phyloP scores from a whole-genome alignment of 129 eudicot species.

The Glebionis coronaria region DNA sequence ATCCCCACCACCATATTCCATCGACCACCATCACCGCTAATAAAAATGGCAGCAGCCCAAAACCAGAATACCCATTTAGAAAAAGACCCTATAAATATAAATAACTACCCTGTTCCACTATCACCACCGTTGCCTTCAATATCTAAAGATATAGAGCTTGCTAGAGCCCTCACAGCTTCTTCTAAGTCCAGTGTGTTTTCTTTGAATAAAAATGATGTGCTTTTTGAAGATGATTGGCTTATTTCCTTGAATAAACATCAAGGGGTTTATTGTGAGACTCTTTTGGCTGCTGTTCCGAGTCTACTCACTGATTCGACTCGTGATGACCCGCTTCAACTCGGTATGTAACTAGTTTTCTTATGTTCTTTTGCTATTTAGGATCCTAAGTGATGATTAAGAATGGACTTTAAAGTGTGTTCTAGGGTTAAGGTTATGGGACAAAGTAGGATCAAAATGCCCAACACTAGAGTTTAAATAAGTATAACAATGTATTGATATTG shows the following conservation, averaged over 20 bases:
- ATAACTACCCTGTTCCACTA: slow-evolving; percentile 74
- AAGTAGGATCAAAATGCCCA: too few relatives aligned
- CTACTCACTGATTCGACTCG: slow-evolving; percentile 38
- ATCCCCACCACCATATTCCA: slow-evolving; percentile 28
- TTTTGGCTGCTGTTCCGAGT: slow-evolving; percentile 55
- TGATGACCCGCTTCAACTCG: slow-evolving; percentile 11
- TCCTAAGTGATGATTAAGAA: not conserved
- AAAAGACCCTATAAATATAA: slow-evolving; percentile 22
- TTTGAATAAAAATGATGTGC: slow-evolving; percentile 45
- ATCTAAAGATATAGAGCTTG: slow-evolving; percentile 80
- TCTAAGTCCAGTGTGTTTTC: slow-evolving; percentile 65
- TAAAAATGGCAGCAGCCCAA: slow-evolving; percentile 47
- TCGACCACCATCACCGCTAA: not conserved
- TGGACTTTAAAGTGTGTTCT: not conserved
- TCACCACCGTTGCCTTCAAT: slow-evolving; percentile 82
- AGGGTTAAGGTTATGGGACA: too few relatives aligned
- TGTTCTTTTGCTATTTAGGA: not conserved
- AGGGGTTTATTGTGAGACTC: slow-evolving; percentile 84
- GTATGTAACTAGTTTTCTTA: slow-evolving; percentile 11
- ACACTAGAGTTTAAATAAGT: too few relatives aligned
- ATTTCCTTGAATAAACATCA: slow-evolving; percentile 80
- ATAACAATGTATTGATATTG: too few relatives aligned
- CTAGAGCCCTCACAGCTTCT: slow-evolving; percentile 82
- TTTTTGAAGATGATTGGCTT: slow-evolving; percentile 85
- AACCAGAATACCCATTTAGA: slow-evolving; percentile 24